phyloP scores from a whole-genome alignment of 2,329 filamentous ascomycete species.

The Cladosporium velox region DNA sequence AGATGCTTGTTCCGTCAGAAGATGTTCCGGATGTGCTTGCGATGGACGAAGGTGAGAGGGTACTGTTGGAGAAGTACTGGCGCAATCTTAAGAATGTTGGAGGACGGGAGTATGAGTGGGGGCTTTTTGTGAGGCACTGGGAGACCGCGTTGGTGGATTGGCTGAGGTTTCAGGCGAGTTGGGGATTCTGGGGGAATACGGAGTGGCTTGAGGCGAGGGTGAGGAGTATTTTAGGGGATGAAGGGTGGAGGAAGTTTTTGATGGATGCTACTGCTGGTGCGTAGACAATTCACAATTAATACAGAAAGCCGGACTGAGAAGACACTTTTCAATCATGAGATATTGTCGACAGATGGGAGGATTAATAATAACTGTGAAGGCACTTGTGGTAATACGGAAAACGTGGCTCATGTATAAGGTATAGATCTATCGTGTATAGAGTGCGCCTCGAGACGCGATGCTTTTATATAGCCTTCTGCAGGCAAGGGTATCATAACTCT shows the following conservation, averaged over 20 bases:
- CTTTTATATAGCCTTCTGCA: background rate
- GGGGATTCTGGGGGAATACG: conserved; percentile 33
- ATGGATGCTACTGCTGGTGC: background rate
- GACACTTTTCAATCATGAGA: background rate
- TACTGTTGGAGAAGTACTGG: conserved; percentile 56
- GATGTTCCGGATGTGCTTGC: conserved; percentile 43
- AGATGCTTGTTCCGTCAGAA: conserved; percentile 48
- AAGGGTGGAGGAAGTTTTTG: conserved; percentile 22
- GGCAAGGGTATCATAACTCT: conserved; percentile 17
- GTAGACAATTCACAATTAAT: background rate
- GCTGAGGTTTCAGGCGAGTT: conserved; percentile 51
- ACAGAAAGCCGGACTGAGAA: too few relatives aligned
- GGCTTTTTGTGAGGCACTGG: conserved; percentile 61
- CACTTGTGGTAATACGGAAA: background rate
- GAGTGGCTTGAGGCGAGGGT: conserved; percentile 31
- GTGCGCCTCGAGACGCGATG: background rate
- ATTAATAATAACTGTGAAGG: too few relatives aligned
- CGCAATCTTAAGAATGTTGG: conserved; percentile 38
- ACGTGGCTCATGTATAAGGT: background rate
- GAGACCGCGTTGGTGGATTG: conserved; percentile 69
- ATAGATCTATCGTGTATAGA: conserved; percentile 3
- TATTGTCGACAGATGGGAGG: background rate
- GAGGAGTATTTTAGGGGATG: conserved; percentile 25
- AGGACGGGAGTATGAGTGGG: conserved; percentile 54
- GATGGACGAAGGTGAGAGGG: conserved; percentile 55